These are phyloP conservation scores for Pichia rugopelliculosa DNA, from an alignment of 805 yeast genomes.

Conservation along the genomic window DNA sequence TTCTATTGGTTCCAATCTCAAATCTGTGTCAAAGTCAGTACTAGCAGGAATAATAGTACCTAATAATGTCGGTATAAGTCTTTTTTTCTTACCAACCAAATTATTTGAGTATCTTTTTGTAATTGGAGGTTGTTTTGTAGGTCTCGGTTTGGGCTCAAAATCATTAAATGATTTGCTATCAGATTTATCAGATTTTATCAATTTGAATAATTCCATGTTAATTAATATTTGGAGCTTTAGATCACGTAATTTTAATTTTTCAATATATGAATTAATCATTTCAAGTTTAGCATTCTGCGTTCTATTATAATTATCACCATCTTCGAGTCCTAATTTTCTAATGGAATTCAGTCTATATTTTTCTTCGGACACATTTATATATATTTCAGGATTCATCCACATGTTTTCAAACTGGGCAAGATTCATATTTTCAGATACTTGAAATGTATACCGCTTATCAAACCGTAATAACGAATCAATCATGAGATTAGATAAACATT, in stretches of 20 bases:
- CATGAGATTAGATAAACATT: conserved; percentile 16
- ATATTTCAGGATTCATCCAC: conserved; percentile 1
- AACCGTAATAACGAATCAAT: conserved; percentile 16
- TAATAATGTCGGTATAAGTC: conserved; percentile 28
- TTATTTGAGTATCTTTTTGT: background rate
- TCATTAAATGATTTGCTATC: background rate
- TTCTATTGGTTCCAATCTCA: conserved; percentile 10
- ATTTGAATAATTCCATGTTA: conserved; percentile 20
- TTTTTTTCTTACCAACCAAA: conserved; percentile 25
- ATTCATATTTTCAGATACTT: background rate
- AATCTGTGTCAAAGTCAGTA: conserved; percentile 23
- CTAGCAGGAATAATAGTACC: conserved; percentile 24
- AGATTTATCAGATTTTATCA: conserved; percentile 6
- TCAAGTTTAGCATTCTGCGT: background rate
- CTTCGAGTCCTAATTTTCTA: background rate
- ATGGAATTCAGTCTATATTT: background rate
- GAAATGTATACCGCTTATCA: conserved; percentile 15
- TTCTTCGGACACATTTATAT: background rate
- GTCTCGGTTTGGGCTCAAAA: background rate
- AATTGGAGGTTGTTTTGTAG: background rate
- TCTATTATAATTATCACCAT: background rate
- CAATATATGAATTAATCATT: conserved; percentile 7
- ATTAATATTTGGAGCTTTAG: conserved; percentile 26
- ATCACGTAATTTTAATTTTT: conserved; percentile 20
- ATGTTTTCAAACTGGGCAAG: background rate